Conservation (phyloP, 805 yeast genomes). For the Candida nitratophila region DNA sequence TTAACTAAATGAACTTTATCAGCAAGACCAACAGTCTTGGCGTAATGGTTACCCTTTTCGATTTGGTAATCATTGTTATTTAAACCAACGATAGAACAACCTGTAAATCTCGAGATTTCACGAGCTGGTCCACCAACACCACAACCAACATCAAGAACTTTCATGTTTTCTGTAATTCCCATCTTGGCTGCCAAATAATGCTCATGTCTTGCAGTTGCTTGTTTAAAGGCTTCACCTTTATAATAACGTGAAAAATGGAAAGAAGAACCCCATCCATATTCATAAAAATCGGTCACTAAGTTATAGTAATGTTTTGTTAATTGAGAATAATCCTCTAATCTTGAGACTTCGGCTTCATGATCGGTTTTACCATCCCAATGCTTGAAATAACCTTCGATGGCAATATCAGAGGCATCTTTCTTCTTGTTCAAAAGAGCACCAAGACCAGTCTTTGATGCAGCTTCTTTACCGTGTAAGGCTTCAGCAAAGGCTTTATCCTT, state of each 20-base stretch:
- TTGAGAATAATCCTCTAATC: slow-evolving; percentile 82
- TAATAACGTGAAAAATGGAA: slow-evolving; percentile 96
- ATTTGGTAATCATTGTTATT: slow-evolving; percentile 97
- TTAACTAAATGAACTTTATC: slow-evolving; percentile 80
- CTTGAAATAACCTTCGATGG: slow-evolving; percentile 85
- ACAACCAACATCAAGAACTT: slow-evolving; percentile 95
- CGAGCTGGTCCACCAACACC: slow-evolving; percentile 99
- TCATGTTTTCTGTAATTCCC: slow-evolving; percentile 70
- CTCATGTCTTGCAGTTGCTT: slow-evolving; percentile 96
- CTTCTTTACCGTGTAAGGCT: slow-evolving; percentile 77
- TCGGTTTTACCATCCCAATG: slow-evolving; percentile 94
- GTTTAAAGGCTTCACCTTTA: slow-evolving; percentile 87
- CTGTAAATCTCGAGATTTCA: slow-evolving; percentile 89
- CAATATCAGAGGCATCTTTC: slow-evolving; percentile 71
- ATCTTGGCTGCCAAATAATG: slow-evolving; percentile 88
- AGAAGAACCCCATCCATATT: slow-evolving; percentile 98
- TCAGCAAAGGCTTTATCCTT: slow-evolving; percentile 70
- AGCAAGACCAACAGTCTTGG: slow-evolving; percentile 55
- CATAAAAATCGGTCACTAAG: slow-evolving; percentile 95
- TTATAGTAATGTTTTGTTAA: slow-evolving; percentile 94
- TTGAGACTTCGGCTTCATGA: slow-evolving; percentile 56
- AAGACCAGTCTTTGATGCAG: slow-evolving; percentile 60
- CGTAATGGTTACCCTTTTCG: slow-evolving; percentile 81
- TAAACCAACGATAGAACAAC: slow-evolving; percentile 78
- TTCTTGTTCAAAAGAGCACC: slow-evolving; percentile 73